Percentiles rank a stretch among this genome's conserved stretches.
Conservation (phyloP, 495 filamentous ascomycete species). For the Copromyces sp. region DNA sequence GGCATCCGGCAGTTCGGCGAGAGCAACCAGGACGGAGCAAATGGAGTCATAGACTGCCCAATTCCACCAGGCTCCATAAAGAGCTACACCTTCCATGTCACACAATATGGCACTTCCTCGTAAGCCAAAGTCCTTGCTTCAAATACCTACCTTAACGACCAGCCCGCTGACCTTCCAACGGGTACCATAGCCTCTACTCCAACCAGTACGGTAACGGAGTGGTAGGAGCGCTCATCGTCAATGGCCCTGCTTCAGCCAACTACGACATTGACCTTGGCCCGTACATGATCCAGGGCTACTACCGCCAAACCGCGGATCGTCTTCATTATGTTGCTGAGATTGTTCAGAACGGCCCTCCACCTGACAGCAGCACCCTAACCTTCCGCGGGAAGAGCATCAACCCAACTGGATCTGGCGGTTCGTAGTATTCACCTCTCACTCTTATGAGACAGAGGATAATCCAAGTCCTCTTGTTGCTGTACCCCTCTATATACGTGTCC, state of each 20-base stretch:
- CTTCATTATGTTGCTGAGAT: conserved; percentile 13
- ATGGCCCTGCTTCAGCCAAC: conserved; percentile 37
- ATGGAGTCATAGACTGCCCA: conserved; percentile 39
- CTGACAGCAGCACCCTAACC: conserved; percentile 20
- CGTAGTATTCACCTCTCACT: conserved; percentile 10
- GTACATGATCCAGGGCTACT: conserved; percentile 41
- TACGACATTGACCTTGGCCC: conserved; percentile 43
- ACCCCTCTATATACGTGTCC: neutral
- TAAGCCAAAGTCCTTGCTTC: conserved; percentile 9
- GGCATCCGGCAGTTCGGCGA: conserved; percentile 32
- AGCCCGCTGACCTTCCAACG: neutral
- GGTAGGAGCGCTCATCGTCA: conserved; percentile 38
- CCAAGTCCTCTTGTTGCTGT: neutral
- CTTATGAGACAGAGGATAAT: neutral
- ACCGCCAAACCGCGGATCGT: conserved; percentile 22
- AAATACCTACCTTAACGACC: neutral
- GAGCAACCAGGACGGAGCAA: conserved; percentile 30
- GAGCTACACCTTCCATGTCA: conserved; percentile 19
- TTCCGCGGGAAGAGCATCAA: conserved; percentile 34
- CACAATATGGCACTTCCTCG: conserved; percentile 49
- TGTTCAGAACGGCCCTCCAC: conserved; percentile 14
- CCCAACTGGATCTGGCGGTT: conserved; percentile 18
- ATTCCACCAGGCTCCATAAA: conserved; percentile 31
- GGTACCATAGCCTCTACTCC: conserved; percentile 48
- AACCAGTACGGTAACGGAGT: conserved; percentile 44